Percentiles rank a stretch among this genome's conserved stretches.
phyloP scores from a whole-genome alignment of 179 eudicot species.

The Nepenthes alata region DNA sequence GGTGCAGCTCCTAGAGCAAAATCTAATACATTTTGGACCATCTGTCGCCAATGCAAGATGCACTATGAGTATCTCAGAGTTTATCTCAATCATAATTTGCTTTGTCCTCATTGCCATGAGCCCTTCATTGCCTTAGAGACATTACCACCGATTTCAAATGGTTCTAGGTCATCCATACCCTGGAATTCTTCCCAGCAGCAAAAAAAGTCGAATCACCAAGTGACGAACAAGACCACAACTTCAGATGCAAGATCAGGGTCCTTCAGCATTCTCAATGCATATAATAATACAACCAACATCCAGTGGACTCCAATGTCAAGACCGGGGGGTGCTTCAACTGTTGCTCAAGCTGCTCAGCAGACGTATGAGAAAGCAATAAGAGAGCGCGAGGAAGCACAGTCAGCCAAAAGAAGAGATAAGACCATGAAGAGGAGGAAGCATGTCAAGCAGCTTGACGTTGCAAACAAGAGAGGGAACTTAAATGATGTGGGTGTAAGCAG shows the following conservation, averaged over 20 bases:
- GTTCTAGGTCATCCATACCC: conserved; percentile 25
- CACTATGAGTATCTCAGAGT: conserved; percentile 60
- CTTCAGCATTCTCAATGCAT: not conserved
- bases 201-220: conserved; percentile 21
- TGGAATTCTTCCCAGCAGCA: conserved; percentile 17
- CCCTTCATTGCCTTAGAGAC: conserved; percentile 62
- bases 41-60: conserved; percentile 55
- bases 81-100: conserved; percentile 57
- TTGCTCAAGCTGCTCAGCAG: conserved; percentile 75
- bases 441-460: conserved; percentile 13
- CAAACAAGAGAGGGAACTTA: conserved; percentile 33
- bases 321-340: conserved; percentile 38
- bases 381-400: conserved; percentile 73
- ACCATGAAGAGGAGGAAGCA: conserved; percentile 38
- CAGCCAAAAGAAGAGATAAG: conserved; percentile 55
- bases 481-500: conserved; percentile 21
- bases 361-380: conserved; percentile 77
- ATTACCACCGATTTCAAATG: conserved; percentile 31
- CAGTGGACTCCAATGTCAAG: conserved; percentile 74
- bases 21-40: conserved; percentile 59
- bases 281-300: conserved; percentile 14
- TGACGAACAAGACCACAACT: conserved; percentile 13
- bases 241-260: conserved; percentile 16
- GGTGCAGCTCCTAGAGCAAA: conserved; percentile 19
- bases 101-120: conserved; percentile 51